Evolutionary conservation across 164 flowering plant genomes (phyloP).

Genomic region (Berberis thunbergii): DNA sequence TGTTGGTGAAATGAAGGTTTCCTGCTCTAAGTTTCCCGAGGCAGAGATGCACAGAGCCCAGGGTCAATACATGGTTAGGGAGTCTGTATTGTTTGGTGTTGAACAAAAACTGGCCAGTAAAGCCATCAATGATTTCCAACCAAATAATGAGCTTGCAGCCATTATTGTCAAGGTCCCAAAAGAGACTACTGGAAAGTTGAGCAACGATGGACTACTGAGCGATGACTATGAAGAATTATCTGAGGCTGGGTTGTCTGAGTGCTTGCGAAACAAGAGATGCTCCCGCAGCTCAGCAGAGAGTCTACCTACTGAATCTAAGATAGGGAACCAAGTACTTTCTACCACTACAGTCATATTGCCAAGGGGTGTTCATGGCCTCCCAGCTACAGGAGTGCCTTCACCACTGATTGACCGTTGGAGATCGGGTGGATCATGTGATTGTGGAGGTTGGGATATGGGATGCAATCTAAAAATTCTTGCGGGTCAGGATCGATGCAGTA

Average conservation of each 20-base stretch:
- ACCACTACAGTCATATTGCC: constrained; percentile 57
- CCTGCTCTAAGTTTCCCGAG: constrained; percentile 15
- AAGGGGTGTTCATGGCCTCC: constrained; percentile 64
- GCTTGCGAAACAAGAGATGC: constrained; percentile 10
- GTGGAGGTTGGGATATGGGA: constrained; percentile 98
- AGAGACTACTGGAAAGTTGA: too few species aligned
- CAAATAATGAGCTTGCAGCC: constrained; percentile 71
- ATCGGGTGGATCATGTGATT: constrained; percentile 86
- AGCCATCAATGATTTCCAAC: constrained; percentile 14
- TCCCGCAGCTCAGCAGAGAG: constrained; percentile 13
- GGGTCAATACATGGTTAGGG: constrained; percentile 20
- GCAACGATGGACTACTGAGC: too few species aligned
- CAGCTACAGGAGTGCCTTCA: constrained; percentile 58
- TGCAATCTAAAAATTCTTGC: constrained; percentile 57
- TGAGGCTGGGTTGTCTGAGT: background rate
- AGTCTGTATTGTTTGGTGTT: constrained; percentile 46
- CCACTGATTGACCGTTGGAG: constrained; percentile 72
- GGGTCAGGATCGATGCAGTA: constrained; percentile 15
- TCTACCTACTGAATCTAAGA: background rate
- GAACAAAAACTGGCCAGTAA: constrained; percentile 24
- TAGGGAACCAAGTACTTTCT: background rate
- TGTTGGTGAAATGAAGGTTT: constrained; percentile 66
- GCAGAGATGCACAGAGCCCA: constrained; percentile 8
- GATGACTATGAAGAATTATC: too few species aligned
- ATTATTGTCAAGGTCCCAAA: constrained; percentile 37